phyloP scores from a whole-genome alignment of 1,284 basidiomycete genomes.

The Ceratobasidium sp. region DNA sequence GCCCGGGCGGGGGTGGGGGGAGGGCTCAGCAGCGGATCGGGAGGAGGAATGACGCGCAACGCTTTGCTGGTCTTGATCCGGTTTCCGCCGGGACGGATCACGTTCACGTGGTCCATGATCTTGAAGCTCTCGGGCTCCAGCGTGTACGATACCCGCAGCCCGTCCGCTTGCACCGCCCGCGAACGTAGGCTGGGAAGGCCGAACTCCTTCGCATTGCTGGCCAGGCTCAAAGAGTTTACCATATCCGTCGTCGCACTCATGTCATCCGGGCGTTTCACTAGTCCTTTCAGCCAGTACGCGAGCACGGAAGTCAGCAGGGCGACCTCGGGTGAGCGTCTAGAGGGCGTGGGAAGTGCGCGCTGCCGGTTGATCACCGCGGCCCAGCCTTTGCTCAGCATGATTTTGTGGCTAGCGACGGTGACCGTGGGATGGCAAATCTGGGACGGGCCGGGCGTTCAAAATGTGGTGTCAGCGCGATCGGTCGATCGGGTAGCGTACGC shows the following conservation, averaged over 20 bases:
- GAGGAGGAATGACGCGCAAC: not conserved
- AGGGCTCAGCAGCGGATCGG: not conserved
- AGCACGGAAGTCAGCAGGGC: not conserved
- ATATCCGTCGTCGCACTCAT: slow-evolving; percentile 7
- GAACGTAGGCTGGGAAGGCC: not conserved
- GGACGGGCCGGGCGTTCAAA: not conserved
- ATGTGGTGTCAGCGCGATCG: not conserved
- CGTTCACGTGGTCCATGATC: not conserved
- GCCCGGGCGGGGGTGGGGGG: not conserved
- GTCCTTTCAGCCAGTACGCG: not conserved
- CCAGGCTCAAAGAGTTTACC: not conserved
- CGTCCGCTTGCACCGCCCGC: not conserved
- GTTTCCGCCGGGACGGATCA: not conserved
- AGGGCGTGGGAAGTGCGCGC: not conserved
- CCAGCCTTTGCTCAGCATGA: not conserved
- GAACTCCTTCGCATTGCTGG: not conserved
- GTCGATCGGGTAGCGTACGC: not conserved
- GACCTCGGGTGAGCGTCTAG: not conserved
- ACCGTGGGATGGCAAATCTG: slow-evolving; percentile 14
- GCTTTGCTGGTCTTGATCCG: slow-evolving; percentile 13
- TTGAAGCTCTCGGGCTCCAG: not conserved
- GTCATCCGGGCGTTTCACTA: slow-evolving; percentile 11
- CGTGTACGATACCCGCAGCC: slow-evolving; percentile 3
- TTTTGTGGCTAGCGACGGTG: not conserved
- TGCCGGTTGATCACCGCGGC: not conserved